These are phyloP conservation scores for Hymenoscyphus fraxineus DNA, from an alignment of 2,329 filamentous ascomycete genomes.

Conservation along the genomic window DNA sequence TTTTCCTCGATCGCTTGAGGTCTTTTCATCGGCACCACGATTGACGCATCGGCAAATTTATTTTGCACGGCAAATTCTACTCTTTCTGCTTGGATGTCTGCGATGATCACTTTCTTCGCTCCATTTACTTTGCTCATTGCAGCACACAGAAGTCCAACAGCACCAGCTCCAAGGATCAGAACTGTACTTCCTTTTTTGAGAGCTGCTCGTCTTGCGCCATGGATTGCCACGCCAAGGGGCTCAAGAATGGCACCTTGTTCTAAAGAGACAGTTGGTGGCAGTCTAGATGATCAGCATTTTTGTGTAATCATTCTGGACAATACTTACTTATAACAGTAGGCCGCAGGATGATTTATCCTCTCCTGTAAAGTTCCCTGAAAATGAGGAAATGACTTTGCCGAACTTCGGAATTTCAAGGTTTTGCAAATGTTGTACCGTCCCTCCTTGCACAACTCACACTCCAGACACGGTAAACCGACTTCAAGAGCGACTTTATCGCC, in stretches of 20 bases:
- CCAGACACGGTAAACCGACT: slow-evolving; percentile 86
- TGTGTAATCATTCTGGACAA: not conserved
- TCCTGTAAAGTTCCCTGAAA: slow-evolving; percentile 35
- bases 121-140: slow-evolving; percentile 60
- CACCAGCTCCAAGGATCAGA: slow-evolving; percentile 86
- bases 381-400: slow-evolving; percentile 36
- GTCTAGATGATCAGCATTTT: slow-evolving; percentile 21
- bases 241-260: slow-evolving; percentile 90
- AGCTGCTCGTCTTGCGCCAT: slow-evolving; percentile 77
- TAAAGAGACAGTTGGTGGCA: slow-evolving; percentile 69
- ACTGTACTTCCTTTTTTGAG: slow-evolving; percentile 79
- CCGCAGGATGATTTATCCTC: slow-evolving; percentile 81
- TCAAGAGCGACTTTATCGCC: slow-evolving; percentile 93
- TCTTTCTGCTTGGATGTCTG: slow-evolving; percentile 87
- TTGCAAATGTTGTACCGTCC: slow-evolving; percentile 96
- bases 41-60: slow-evolving; percentile 31
- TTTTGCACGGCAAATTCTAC: slow-evolving; percentile 65
- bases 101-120: slow-evolving; percentile 85
- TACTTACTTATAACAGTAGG: slow-evolving; percentile 80
- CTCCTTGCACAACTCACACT: slow-evolving; percentile 83
- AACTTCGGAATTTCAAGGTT: slow-evolving; percentile 38
- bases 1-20: slow-evolving; percentile 32
- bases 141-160: slow-evolving; percentile 66
- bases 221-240: slow-evolving; percentile 84
- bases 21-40: slow-evolving; percentile 34